Base-by-base conservation (phyloP, 768 basidiomycete species). In the Amanita pseudoporphyria region DNA sequence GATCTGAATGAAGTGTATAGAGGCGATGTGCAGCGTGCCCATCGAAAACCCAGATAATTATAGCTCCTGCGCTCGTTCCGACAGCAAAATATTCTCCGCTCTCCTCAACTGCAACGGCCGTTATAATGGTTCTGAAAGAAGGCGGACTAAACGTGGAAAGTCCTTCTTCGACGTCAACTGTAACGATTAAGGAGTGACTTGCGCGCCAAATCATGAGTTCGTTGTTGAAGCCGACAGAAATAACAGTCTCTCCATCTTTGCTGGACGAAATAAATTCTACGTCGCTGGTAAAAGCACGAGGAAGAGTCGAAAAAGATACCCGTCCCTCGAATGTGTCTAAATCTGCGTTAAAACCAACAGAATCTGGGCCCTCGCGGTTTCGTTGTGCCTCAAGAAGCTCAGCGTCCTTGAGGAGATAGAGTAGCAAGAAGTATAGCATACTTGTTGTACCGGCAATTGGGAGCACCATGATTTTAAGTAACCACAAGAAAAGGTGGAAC, bases 301-400 rank as follows among this genome's bases (percentile, higher is more conserved):
- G 84, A 10, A 95, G 71, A 1, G 85, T 84, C 6, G 73, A 71
- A 57, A 90, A 87, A 14, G 71, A 64, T 2, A 84, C 61, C 12
- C 70, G 60, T 21, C 64, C 67, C 47, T 76, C 68, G 10, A 79
- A 60, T 2, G 67, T 48, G 45, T 60, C 64, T 16, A 45, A 55
- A 38, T 62, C 61, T 46, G 67, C 62, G 14, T 57, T 43, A 5
- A 53, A 38, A 3, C 67, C 62, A 7, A 63, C 56, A 6, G 62
- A 55, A 52, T 74, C 72, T 1, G 69, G 59, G 31, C 77, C 78
- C 1, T 69, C 68, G 28, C 78, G 74, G 59, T 84, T 74, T 35
- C 84, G 74, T 58, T 93, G 90, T 2, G 88, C 86, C 58, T 93
- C 93, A 31, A 96, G 73, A 1, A 93, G 77, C 52, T 99, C 93